A percentile compares a stretch with the other conserved stretches of the same genome.
Conservation (phyloP, 2,329 filamentous ascomycete species). For the Fonsecaea nubica region DNA sequence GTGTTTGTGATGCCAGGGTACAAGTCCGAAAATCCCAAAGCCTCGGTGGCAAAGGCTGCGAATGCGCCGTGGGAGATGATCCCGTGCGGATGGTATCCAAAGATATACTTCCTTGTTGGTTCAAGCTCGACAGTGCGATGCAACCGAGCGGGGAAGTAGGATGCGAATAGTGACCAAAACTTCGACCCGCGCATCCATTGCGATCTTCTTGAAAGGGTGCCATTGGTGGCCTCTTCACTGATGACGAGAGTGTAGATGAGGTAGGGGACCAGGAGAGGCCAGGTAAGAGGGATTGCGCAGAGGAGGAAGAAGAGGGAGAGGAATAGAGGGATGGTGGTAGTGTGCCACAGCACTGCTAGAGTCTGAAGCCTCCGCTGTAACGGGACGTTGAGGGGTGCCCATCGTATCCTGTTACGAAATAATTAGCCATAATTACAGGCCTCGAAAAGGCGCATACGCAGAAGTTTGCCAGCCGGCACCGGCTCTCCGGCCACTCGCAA, state of each 20-base stretch:
- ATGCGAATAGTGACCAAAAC: conserved; percentile 87
- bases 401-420: conserved; percentile 67
- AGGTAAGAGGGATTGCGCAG: conserved; percentile 87
- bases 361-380: conserved; percentile 76
- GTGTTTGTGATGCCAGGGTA: conserved; percentile 97
- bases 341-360: conserved; percentile 76
- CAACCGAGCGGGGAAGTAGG: conserved; percentile 87
- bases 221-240: conserved; percentile 77
- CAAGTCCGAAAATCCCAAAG: conserved; percentile 80
- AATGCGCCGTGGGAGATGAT: conserved; percentile 98
- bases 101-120: conserved; percentile 88
- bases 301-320: conserved; percentile 87
- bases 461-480: conserved; percentile 60
- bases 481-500: conserved; percentile 60
- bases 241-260: conserved; percentile 78
- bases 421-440: conserved; percentile 16
- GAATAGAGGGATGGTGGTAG: conserved; percentile 70
- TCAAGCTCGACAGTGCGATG: conserved; percentile 83
- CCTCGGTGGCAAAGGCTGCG: conserved; percentile 87
- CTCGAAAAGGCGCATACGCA: conserved; percentile 45
- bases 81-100: conserved; percentile 96
- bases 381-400: conserved; percentile 79
- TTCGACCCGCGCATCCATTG: conserved; percentile 74
- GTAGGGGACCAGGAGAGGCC: conserved; percentile 80
- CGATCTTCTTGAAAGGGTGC: conserved; percentile 75